Evolutionary conservation across 202 grass and related monocot species (phyloP), one percentile per base, ranked within the genome.

Genomic region (Panicum virgatum): DNA sequence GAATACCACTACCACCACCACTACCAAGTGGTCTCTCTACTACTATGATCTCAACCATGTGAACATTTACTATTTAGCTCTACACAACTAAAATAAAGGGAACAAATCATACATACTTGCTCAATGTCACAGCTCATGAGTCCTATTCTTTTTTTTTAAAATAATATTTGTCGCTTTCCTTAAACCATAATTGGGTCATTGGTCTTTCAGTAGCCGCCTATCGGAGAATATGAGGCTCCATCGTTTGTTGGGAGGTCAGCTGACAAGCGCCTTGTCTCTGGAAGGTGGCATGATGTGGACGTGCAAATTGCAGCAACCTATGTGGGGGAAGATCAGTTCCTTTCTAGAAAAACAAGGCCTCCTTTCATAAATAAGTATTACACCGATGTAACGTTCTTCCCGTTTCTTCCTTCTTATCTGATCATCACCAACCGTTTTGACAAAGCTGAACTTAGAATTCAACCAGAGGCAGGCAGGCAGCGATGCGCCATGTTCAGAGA

Each of bases 251-350:
- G 44, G 7, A 78, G 66, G 77, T 68, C 84, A 66, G 53, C 54
- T 66, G 37, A 58, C 66, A 56, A 47, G 65, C 73, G 66, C 73
- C 66, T 66, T 66, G 38, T 15, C 50, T 65, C 12, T 73, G 74
- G 27, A 58, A 66, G 86, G 66, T 83, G 79, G 57, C 57, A 5
- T 14, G 80, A 87, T 58, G 80, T 73, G 19, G 86, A 87, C 73
- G 22, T 57, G 57, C 73, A 73, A 83, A 57, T 66, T 66, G 38
- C 37, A 39, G 38, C 37, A 39, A 19, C 20, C 62, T 47, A 69
- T 60, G 34, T 34, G 56, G 12, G 69, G 46, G 27, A 53, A n/a
- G 68, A 29, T 10, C 5, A 2, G 3, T 20, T 51, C 48, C 2
- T 29, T 70, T 29, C 16, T 69, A 12, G 40, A 43, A 69, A 68